Percentiles rank a stretch among this genome's conserved stretches.
Evolutionary conservation across 352 stramenopile species (phyloP).

Genomic region (Pelagophyceae sp.): DNA sequence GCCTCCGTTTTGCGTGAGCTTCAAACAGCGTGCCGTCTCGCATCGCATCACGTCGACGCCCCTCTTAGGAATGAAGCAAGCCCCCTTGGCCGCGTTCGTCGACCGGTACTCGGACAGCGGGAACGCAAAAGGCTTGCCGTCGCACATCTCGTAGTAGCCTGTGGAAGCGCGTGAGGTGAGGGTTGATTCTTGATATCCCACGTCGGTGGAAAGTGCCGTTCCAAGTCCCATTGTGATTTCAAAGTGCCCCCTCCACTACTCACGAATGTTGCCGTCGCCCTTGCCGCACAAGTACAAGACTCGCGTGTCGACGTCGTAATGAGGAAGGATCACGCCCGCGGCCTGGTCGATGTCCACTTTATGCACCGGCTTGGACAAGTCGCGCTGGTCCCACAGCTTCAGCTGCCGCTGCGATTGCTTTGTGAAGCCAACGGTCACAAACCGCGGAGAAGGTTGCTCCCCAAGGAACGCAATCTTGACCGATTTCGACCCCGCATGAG

Average conservation of each 20-base stretch:
- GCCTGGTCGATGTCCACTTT: slow-evolving; percentile 93
- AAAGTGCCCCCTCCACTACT: too few relatives aligned
- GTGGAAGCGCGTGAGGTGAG: too few relatives aligned
- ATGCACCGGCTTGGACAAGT: slow-evolving; percentile 77
- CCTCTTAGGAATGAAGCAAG: slow-evolving; percentile 97
- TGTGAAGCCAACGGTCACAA: slow-evolving; percentile 94
- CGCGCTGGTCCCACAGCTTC: slow-evolving; percentile 79
- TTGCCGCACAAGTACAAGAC: slow-evolving; percentile 95
- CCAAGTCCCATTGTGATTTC: slow-evolving; percentile 65
- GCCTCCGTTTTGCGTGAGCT: slow-evolving; percentile 52
- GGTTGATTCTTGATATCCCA: not conserved
- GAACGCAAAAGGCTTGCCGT: slow-evolving; percentile 68
- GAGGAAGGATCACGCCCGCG: slow-evolving; percentile 95
- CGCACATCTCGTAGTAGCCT: slow-evolving; percentile 86
- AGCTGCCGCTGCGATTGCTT: slow-evolving; percentile 85
- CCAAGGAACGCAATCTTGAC: slow-evolving; percentile 93
- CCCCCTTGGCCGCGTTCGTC: slow-evolving; percentile 81
- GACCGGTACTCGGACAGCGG: slow-evolving; percentile 87
- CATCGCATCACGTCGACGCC: slow-evolving; percentile 93
- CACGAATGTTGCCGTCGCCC: slow-evolving; percentile 98
- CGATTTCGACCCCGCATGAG: slow-evolving; percentile 94
- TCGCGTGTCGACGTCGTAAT: slow-evolving; percentile 94
- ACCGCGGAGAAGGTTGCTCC: slow-evolving; percentile 73
- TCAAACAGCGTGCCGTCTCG: slow-evolving; percentile 87
- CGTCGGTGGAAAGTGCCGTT: not conserved